A percentile compares a stretch with the other conserved stretches of the same genome.
Evolutionary conservation across 768 basidiomycete genomes (phyloP).

Genomic region (Lactarius hengduanensis): DNA sequence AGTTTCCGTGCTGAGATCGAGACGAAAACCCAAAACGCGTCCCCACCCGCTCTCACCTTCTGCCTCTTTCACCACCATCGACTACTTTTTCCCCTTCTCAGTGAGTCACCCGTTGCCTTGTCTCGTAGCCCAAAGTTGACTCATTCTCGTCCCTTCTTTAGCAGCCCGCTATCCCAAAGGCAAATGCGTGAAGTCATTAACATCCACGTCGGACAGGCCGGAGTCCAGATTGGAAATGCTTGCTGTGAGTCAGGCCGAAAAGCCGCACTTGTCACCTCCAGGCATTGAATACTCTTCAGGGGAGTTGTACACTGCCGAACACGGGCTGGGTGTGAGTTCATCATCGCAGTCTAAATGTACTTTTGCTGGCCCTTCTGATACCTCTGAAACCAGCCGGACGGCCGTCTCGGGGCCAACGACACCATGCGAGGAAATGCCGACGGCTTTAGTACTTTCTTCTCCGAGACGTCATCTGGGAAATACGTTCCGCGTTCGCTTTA

Average conservation of each 20-base stretch:
- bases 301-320: constrained; percentile 99
- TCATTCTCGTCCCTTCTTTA: neutral
- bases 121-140: neutral
- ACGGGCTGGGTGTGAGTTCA: constrained; percentile 86
- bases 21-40: constrained; percentile 2
- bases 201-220: constrained; percentile 98
- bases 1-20: constrained; percentile 11
- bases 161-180: constrained; percentile 25
- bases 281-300: constrained; percentile 45
- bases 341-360: constrained; percentile 21
- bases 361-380: constrained; percentile 18
- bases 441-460: constrained; percentile 99
- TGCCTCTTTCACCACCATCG: neutral
- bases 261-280: constrained; percentile 8
- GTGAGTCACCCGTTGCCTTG: neutral
- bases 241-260: constrained; percentile 71
- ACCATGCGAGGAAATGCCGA: constrained; percentile 63
- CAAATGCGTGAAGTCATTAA: constrained; percentile 96
- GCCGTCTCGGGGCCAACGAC: constrained; percentile 79
- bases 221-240: constrained; percentile 97
- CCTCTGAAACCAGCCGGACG: constrained; percentile 72
- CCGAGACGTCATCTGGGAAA: constrained; percentile 94
- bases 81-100: neutral
- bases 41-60: neutral
- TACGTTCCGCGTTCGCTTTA: constrained; percentile 97